A percentile compares a stretch with the other conserved stretches of the same genome.
Conservation (phyloP, 129 eudicot species). For the Smallanthus sonchifolius region DNA sequence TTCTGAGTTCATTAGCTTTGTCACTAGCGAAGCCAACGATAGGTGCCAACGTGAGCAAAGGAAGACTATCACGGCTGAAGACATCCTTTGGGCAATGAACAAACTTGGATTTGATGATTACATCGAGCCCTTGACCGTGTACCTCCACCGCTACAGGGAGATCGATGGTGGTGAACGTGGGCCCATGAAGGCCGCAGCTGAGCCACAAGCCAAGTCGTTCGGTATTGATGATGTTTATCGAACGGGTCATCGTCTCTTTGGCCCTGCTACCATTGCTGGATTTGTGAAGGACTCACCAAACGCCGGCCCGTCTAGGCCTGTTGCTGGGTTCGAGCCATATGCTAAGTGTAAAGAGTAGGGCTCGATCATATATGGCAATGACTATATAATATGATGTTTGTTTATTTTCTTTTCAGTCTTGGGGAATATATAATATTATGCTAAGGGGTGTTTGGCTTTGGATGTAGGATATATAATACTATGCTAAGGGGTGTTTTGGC, state of each 20-base stretch:
- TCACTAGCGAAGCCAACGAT: conserved; percentile 37
- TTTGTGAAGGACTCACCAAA: neutral
- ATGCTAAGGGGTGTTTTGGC: too few species aligned
- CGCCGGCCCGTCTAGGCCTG: neutral
- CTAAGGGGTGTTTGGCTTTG: neutral
- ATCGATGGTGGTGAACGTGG: conserved; percentile 50
- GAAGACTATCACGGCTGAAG: conserved; percentile 42
- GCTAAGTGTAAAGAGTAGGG: neutral
- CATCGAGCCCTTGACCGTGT: conserved; percentile 30
- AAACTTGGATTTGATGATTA: conserved; percentile 37
- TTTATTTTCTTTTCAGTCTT: neutral
- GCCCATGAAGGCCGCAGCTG: conserved; percentile 28
- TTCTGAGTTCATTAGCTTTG: conserved; percentile 40
- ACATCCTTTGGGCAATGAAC: conserved; percentile 42
- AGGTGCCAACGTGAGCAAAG: conserved; percentile 38
- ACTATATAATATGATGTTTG: neutral
- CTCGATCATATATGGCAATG: neutral
- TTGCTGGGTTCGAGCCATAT: conserved; percentile 14
- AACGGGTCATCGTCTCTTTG: neutral
- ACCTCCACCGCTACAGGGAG: conserved; percentile 37
- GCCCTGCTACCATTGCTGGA: neutral
- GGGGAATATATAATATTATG: neutral
- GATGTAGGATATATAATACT: neutral
- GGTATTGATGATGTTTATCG: conserved; percentile 7
- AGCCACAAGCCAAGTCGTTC: neutral